These are phyloP conservation scores for Cladosporium velox DNA, from an alignment of 2,329 filamentous ascomycete species.

Conservation along the genomic window DNA sequence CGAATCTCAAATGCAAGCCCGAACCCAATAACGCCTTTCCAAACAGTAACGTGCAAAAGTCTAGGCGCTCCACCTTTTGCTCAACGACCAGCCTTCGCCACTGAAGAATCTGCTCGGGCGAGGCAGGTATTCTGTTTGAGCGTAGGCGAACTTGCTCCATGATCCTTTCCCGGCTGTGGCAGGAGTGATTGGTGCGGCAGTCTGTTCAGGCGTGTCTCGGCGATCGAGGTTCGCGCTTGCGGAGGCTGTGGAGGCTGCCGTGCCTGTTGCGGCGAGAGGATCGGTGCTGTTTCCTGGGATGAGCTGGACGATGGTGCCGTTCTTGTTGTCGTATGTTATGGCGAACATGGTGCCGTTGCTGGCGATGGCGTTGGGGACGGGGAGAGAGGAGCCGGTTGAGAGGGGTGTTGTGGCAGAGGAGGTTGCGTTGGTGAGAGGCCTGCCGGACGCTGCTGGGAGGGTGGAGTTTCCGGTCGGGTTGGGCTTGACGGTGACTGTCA, in stretches of 20 bases:
- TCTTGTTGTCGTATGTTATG: slow-evolving; percentile 18
- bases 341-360: slow-evolving; percentile 19
- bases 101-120: slow-evolving; percentile 15
- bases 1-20: not conserved
- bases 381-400: slow-evolving; percentile 8
- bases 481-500: not conserved
- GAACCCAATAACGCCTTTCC: not conserved
- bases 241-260: slow-evolving; percentile 1
- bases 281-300: slow-evolving; percentile 10
- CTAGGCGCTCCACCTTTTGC: not conserved
- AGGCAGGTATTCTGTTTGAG: not conserved
- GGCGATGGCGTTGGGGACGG: slow-evolving; percentile 6
- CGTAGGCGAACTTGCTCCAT: slow-evolving; percentile 15
- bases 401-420: not conserved
- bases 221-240: slow-evolving; percentile 14
- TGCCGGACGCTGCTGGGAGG: not conserved
- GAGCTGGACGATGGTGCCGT: slow-evolving; percentile 18
- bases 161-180: not conserved
- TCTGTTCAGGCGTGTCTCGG: not conserved
- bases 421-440: not conserved
- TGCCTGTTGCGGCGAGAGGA: slow-evolving; percentile 6
- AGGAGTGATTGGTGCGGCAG: slow-evolving; percentile 13
- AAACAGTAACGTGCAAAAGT: not conserved
- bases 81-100: slow-evolving; percentile 8
- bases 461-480: slow-evolving; percentile 4